Evolutionary conservation across 768 basidiomycete species (phyloP).

Genomic region (Boletus edulis): DNA sequence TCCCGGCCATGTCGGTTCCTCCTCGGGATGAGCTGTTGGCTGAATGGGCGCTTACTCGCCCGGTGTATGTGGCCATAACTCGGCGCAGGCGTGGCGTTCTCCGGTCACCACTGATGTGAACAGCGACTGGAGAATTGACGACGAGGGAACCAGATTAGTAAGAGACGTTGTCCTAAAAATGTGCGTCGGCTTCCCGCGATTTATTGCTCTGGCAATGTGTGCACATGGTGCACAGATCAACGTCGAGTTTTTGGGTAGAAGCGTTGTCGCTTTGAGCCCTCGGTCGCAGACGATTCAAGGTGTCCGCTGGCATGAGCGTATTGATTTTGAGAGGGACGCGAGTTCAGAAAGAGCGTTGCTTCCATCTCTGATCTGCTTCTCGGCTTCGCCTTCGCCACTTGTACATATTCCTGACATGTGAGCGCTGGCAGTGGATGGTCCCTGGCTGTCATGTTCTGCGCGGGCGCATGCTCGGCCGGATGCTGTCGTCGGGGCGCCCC

Average conservation of each 20-base stretch:
- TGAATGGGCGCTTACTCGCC: not conserved
- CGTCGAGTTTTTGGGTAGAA: not conserved
- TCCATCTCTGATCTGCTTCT: constrained; percentile 28
- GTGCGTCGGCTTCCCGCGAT: constrained; percentile 23
- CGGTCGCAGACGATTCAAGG: not conserved
- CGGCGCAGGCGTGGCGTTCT: constrained; percentile 17
- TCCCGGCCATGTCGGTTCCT: constrained; percentile 4
- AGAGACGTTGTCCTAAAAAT: constrained; percentile 13
- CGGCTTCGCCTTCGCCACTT: constrained; percentile 15
- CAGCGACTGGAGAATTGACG: constrained; percentile 5
- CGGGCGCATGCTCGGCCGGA: not conserved
- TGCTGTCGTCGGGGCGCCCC: not conserved
- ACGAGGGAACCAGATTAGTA: constrained; percentile 13
- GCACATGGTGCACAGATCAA: constrained; percentile 5
- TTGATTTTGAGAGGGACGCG: constrained; percentile 3
- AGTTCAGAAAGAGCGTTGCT: constrained; percentile 10
- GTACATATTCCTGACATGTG: constrained; percentile 10
- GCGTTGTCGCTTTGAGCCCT: not conserved
- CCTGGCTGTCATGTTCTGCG: not conserved
- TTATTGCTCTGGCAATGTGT: constrained; percentile 17
- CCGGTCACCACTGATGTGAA: constrained; percentile 13
- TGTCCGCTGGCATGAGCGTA: not conserved
- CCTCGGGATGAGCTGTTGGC: not conserved
- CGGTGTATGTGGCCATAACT: not conserved
- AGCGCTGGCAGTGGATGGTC: constrained; percentile 10